Evolutionary conservation across 1,284 basidiomycete genomes (phyloP).

Genomic region (Mycosarcoma maydis): DNA sequence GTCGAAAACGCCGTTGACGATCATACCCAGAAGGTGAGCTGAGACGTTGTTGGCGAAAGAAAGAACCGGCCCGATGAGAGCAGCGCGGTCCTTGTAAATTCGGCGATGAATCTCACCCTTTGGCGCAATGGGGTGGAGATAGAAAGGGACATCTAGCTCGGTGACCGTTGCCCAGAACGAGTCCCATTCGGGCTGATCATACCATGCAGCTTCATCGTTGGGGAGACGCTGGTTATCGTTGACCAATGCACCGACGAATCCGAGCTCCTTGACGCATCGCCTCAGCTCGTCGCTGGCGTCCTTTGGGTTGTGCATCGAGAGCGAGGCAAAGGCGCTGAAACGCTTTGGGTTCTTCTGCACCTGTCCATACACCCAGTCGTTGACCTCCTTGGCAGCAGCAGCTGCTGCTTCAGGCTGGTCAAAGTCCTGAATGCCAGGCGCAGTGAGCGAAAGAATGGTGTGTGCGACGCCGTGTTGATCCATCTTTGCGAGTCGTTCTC

Average conservation of each 20-base stretch:
- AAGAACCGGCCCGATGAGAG: slow-evolving; percentile 64
- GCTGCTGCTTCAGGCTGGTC: slow-evolving; percentile 56
- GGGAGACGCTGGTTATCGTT: slow-evolving; percentile 49
- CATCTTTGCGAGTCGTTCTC: slow-evolving; percentile 58
- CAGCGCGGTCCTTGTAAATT: slow-evolving; percentile 63
- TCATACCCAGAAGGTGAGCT: slow-evolving; percentile 65
- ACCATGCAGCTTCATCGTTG: slow-evolving; percentile 46
- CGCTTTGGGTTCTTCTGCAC: slow-evolving; percentile 60
- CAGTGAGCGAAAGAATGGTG: slow-evolving; percentile 59
- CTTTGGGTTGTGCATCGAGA: slow-evolving; percentile 66
- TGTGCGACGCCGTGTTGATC: slow-evolving; percentile 55
- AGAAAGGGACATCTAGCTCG: slow-evolving; percentile 66
- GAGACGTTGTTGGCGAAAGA: slow-evolving; percentile 66
- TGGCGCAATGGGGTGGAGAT: slow-evolving; percentile 66
- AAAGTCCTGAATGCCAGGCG: slow-evolving; percentile 60
- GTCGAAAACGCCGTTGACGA: slow-evolving; percentile 67
- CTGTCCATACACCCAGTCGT: slow-evolving; percentile 58
- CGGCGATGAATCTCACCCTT: slow-evolving; percentile 62
- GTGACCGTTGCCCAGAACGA: slow-evolving; percentile 64
- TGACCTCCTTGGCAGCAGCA: slow-evolving; percentile 49
- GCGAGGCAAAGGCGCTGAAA: slow-evolving; percentile 65
- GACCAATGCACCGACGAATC: slow-evolving; percentile 44
- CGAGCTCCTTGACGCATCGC: slow-evolving; percentile 61
- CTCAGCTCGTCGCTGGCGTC: slow-evolving; percentile 63
- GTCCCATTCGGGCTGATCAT: slow-evolving; percentile 47